A percentile compares a stretch with the other conserved stretches of the same genome.
These are phyloP conservation scores for Delitschia confertaspora DNA, from an alignment of 495 filamentous ascomycete genomes.

Conservation along the genomic window DNA sequence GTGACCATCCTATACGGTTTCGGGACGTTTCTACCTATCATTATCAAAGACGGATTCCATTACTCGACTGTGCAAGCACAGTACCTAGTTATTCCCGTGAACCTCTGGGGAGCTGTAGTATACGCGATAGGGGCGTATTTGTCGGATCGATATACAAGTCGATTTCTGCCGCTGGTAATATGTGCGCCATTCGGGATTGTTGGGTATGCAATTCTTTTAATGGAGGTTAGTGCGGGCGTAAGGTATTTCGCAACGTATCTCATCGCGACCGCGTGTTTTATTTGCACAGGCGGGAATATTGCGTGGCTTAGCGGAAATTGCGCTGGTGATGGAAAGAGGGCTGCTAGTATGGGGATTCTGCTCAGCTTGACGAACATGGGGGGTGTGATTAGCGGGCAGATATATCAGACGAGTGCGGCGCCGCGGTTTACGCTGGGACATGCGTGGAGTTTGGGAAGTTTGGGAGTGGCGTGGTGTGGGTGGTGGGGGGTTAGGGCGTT, in stretches of 20 bases:
- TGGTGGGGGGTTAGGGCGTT: conserved; percentile 23
- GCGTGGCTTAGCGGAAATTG: conserved; percentile 24
- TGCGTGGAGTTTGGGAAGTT: conserved; percentile 23
- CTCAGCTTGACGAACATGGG: conserved; percentile 37
- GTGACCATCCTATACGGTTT: conserved; percentile 27
- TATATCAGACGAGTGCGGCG: conserved; percentile 21
- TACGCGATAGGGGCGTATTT: conserved; percentile 25
- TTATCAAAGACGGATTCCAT: conserved; percentile 21
- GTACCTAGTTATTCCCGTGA: conserved; percentile 28
- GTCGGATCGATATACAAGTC: conserved; percentile 18
- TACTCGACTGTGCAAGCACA: conserved; percentile 22
- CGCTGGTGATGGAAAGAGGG: conserved; percentile 40
- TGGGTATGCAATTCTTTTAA: conserved; percentile 26
- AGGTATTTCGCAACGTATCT: conserved; percentile 29
- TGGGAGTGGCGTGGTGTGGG: conserved; percentile 25
- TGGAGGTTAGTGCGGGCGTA: conserved; percentile 11
- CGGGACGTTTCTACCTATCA: conserved; percentile 25
- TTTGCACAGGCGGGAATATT: conserved; percentile 27
- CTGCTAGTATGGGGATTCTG: conserved; percentile 37
- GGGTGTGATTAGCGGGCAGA: conserved; percentile 28
- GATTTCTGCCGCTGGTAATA: conserved; percentile 20
- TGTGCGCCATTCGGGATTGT: conserved; percentile 26
- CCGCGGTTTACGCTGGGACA: conserved; percentile 23
- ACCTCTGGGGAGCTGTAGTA: conserved; percentile 26
- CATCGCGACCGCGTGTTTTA: conserved; percentile 26